Conservation (phyloP, 352 stramenopile species). For the Saprolegnia diclina region DNA sequence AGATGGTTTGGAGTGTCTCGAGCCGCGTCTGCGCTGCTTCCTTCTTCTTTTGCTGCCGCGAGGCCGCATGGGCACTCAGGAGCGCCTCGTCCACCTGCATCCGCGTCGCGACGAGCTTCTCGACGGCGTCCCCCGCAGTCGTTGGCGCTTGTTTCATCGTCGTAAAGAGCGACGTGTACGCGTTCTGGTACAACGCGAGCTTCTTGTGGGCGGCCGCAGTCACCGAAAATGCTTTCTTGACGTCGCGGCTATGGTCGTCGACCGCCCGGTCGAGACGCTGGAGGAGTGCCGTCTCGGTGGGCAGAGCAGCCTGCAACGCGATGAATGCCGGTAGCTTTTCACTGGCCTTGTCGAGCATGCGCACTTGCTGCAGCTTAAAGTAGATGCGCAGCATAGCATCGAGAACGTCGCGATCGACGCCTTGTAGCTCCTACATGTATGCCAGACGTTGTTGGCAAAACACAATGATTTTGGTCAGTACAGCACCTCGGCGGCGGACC, state of each 20-base stretch:
- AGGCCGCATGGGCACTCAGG: neutral
- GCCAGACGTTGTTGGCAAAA: too few species aligned
- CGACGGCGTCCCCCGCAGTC: neutral
- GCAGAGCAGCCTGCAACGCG: neutral
- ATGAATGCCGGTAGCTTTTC: neutral
- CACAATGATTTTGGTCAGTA: neutral
- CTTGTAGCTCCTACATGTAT: neutral
- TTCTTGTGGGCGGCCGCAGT: neutral
- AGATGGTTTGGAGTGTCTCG: conserved; percentile 13
- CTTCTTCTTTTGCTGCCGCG: conserved; percentile 6
- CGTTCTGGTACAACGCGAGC: conserved; percentile 5
- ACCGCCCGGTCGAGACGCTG: neutral
- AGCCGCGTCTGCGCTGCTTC: conserved; percentile 8
- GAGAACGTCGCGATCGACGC: neutral
- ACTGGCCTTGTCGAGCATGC: conserved; percentile 5
- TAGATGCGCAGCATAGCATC: neutral
- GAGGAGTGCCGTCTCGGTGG: neutral
- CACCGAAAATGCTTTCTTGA: neutral
- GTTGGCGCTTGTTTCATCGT: neutral
- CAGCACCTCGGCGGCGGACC: conserved; percentile 10
- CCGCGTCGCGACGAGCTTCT: conserved; percentile 7
- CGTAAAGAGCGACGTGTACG: conserved; percentile 1
- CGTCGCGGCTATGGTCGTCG: neutral
- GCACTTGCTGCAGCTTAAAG: conserved; percentile 17
- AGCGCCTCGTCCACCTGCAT: conserved; percentile 16